Percentiles rank a stretch among this genome's conserved stretches.
These are phyloP conservation scores for Blastobotrys mokoenaii DNA, from an alignment of 805 yeast genomes.

Conservation along the genomic window DNA sequence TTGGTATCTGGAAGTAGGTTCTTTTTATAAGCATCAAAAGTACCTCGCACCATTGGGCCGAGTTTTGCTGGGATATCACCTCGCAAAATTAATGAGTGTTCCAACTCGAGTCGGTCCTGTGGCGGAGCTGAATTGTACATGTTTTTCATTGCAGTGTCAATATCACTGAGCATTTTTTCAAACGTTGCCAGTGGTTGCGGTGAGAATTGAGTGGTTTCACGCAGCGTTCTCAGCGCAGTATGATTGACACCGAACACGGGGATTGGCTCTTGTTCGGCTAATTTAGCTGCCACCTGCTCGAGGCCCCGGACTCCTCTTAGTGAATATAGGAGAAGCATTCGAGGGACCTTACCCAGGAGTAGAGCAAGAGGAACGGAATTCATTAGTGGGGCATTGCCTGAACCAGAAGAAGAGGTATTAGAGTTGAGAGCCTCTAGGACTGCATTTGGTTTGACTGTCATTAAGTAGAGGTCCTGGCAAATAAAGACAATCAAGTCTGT, in stretches of 20 bases:
- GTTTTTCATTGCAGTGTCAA: slow-evolving; percentile 31
- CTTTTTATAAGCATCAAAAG: slow-evolving; percentile 42
- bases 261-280: slow-evolving; percentile 17
- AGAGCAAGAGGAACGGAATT: slow-evolving; percentile 25
- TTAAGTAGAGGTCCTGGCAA: slow-evolving; percentile 51
- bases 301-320: slow-evolving; percentile 33
- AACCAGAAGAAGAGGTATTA: background rate
- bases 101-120: slow-evolving; percentile 40
- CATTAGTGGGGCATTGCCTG: too few relatives aligned
- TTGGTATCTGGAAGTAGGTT: slow-evolving; percentile 38
- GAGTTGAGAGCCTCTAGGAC: slow-evolving; percentile 10
- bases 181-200: slow-evolving; percentile 27
- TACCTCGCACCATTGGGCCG: slow-evolving; percentile 26
- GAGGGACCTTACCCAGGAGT: slow-evolving; percentile 28
- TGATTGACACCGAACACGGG: slow-evolving; percentile 23
- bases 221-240: slow-evolving; percentile 22
- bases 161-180: slow-evolving; percentile 30
- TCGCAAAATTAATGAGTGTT: slow-evolving; percentile 52
- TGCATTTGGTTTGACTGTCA: slow-evolving; percentile 5
- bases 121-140: slow-evolving; percentile 22
- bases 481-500: slow-evolving; percentile 66
- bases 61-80: slow-evolving; percentile 47
- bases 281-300: slow-evolving; percentile 22
- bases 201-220: slow-evolving; percentile 19
- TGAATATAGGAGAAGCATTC: slow-evolving; percentile 29